Percentiles rank a stretch among this genome's conserved stretches.
phyloP scores from a whole-genome alignment of 2,329 filamentous ascomycete species.

The Colletotrichum noveboracense region DNA sequence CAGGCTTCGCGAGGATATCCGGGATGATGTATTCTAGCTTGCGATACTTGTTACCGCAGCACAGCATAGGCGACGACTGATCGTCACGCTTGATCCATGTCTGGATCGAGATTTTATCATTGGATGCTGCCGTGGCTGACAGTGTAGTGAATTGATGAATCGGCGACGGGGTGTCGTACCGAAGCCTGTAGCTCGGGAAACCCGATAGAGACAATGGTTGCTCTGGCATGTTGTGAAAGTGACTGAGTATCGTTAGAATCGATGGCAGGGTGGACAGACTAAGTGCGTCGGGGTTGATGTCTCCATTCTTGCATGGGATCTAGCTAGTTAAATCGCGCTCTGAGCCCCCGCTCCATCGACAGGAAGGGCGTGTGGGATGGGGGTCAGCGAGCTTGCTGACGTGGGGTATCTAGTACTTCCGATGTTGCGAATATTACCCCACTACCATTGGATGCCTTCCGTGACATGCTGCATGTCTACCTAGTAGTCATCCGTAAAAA shows the following conservation, averaged over 20 bases:
- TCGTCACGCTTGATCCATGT: not conserved
- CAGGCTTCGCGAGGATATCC: not conserved
- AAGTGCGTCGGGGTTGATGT: not conserved
- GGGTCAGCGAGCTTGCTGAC: not conserved
- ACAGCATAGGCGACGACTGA: not conserved
- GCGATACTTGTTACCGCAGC: not conserved
- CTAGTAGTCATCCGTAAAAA: not conserved
- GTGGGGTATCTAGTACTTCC: not conserved
- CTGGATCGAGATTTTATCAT: not conserved
- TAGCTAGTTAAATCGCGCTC: not conserved
- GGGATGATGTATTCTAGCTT: not conserved
- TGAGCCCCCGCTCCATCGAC: not conserved
- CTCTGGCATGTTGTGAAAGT: not conserved
- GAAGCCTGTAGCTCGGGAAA: not conserved
- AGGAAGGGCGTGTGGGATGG: not conserved
- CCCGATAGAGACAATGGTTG: not conserved
- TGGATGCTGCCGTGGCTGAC: not conserved
- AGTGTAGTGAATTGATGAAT: not conserved
- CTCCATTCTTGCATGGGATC: not conserved
- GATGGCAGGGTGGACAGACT: not conserved
- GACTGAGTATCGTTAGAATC: not conserved
- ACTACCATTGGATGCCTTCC: not conserved
- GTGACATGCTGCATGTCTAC: not conserved
- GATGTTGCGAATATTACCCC: not conserved
- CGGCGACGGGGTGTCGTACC: not conserved